Base-by-base conservation (phyloP, 2,329 filamentous ascomycete species). In the Biscogniauxia marginata region DNA sequence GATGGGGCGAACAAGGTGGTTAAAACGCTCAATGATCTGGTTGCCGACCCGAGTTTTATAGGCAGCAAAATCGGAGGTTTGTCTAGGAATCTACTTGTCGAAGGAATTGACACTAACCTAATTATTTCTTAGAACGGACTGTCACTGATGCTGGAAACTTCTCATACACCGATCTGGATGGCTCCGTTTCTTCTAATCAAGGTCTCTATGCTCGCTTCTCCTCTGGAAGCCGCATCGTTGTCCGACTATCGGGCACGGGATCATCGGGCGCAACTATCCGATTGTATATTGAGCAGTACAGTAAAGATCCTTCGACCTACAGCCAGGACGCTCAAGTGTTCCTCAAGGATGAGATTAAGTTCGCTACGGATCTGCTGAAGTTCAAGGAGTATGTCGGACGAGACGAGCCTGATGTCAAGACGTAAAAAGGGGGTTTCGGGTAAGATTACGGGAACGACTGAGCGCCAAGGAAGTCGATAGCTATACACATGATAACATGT, bases 91-190 rank as follows among this genome's bases (percentile, higher is more conserved):
- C 54, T 22, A 0, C 6, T 20, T 7, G n/a, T 43, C 49, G 19
- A 19, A 21, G 3, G 2, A 47, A 4, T 9, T 52, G 7, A 20
- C 21, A 44, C 6, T 46, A 5, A n/a, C 39, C 8, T 24, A 34
- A 56, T 60, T 53, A 58, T 24, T 23, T 11, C 8, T 25, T 53
- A 85, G 83, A 82, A 62, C 90, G 89, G 73, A 96, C 91, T 70
- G 91, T 97, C 46, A 79, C 86, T 50, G 90, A 96, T 67, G 93
- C 93, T 6, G 95, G 93, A 64, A 93, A 99, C 83, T 99, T 99
- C 76, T 91, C 91, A 25, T 99, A 99, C 84, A 98, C 91, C 7
- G 95, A 99, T 71, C 87, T 99, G n/a, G 95, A 99, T 70, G 95
- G 93, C 60, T 96, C 91, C 63, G 91, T 98, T 53, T 89, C 91